phyloP scores from a whole-genome alignment of 2,329 filamentous ascomycete genomes.

The Waltergamsia citrina region DNA sequence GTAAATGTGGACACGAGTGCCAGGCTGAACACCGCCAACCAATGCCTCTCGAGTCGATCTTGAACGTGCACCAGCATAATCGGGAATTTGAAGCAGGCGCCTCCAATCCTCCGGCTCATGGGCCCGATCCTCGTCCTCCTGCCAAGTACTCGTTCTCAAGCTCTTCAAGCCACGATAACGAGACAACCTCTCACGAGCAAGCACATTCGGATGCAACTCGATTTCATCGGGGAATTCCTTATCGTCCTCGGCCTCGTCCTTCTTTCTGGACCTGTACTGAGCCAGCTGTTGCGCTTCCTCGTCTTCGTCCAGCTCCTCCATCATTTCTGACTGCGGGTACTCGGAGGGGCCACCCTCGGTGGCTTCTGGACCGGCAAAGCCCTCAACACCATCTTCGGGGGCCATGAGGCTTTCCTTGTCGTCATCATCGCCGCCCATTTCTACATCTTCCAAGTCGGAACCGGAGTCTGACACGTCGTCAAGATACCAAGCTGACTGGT shows the following conservation, averaged over 20 bases:
- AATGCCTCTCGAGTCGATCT: slow-evolving; percentile 72
- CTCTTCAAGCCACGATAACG: slow-evolving; percentile 91
- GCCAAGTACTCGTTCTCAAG: slow-evolving; percentile 78
- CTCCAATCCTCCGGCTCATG: slow-evolving; percentile 88
- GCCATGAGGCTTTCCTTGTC: slow-evolving; percentile 50
- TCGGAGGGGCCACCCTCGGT: slow-evolving; percentile 79
- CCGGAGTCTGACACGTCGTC: slow-evolving; percentile 73
- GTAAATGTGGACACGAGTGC: slow-evolving; percentile 74
- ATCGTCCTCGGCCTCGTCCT: slow-evolving; percentile 78
- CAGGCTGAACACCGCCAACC: slow-evolving; percentile 76
- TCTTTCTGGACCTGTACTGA: slow-evolving; percentile 69
- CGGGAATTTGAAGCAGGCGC: slow-evolving; percentile 74
- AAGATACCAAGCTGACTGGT: slow-evolving; percentile 91
- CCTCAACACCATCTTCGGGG: slow-evolving; percentile 78
- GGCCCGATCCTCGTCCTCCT: slow-evolving; percentile 75
- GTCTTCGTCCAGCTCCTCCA: slow-evolving; percentile 77
- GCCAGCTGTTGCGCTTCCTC: slow-evolving; percentile 67
- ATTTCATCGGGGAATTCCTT: slow-evolving; percentile 96
- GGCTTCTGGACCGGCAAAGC: slow-evolving; percentile 52
- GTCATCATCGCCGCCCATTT: slow-evolving; percentile 51
- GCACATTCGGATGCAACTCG: slow-evolving; percentile 79
- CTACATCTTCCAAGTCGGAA: slow-evolving; percentile 68
- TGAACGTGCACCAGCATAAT: slow-evolving; percentile 79
- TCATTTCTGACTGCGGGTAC: slow-evolving; percentile 90
- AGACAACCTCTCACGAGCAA: slow-evolving; percentile 75